Base-by-base conservation (phyloP, 495 filamentous ascomycete genomes). In the Ascodesmis nigricans region DNA sequence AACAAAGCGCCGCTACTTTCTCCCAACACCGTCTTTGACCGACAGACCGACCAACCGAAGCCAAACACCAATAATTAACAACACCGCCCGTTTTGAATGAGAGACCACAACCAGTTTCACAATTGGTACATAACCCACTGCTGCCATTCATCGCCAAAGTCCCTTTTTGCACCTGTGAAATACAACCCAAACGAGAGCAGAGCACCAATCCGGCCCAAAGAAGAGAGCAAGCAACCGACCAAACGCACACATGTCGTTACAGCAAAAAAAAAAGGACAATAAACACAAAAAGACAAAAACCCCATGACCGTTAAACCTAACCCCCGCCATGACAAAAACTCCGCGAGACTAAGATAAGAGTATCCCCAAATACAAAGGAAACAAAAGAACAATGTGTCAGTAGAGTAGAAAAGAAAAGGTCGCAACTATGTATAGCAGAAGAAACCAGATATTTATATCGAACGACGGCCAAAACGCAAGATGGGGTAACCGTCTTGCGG, bases 361-460 rank as follows among this genome's bases (percentile, higher is more conserved):
- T 6, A 17, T 36, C 19, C 6, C 31, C 13, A 20, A 13, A 11
- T 6, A 30, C 28, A 30, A 30, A 30, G 28, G 28, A 30, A 30
- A 30, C 31, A 20, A 31, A 16, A 14, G 15, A 36, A 47, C 37
- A 30, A 43, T n/a, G 32, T 33, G 31, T 38, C 21, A 38, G 31
- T 35, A 49, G 38, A 32, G 24, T 17, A 11, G 22, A 41, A 41
- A 48, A 32, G 36, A 48, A 50, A 29, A 50, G 38, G 31, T 21
- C 18, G 21, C 44, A 50, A 50, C 46, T 49, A 50, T 50, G 46
- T 50, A 50, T 50, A 50, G 46, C 16, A 18, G 17, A 31, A 31
- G 1, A 26, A 19, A 23, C 24, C 42, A 49, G 40, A 47, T 50
- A 50, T 49, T 50, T 50, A 50, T 50, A 50, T 40, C 33, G 36